Percentiles rank a stretch among this genome's conserved stretches.
These are phyloP conservation scores for Barnettozyma populi DNA, from an alignment of 805 yeast species.

Conservation along the genomic window DNA sequence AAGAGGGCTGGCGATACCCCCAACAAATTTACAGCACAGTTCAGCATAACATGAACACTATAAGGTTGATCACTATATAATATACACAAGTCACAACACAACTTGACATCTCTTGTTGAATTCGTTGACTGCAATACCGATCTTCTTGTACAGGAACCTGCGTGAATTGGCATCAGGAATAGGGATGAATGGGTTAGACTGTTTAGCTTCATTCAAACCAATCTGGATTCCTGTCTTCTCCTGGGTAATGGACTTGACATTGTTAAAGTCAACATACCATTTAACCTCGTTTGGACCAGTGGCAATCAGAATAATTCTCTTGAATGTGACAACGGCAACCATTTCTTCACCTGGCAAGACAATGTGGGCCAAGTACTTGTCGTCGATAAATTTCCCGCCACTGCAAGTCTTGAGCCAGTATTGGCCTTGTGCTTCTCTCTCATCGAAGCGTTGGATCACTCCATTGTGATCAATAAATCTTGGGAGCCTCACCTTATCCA, in stretches of 20 bases:
- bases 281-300: constrained; percentile 53
- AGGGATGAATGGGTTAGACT: constrained; percentile 69
- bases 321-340: constrained; percentile 70
- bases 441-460: constrained; percentile 67
- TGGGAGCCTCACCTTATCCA: constrained; percentile 79
- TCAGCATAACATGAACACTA: background rate
- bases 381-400: constrained; percentile 71
- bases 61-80: background rate
- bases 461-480: constrained; percentile 68
- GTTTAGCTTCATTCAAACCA: constrained; percentile 47
- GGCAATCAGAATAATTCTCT: constrained; percentile 61
- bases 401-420: constrained; percentile 80
- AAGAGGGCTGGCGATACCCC: constrained; percentile 42
- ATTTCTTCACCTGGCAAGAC: constrained; percentile 75
- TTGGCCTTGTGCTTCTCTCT: constrained; percentile 90
- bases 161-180: constrained; percentile 63
- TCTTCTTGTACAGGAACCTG: constrained; percentile 60
- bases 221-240: constrained; percentile 78
- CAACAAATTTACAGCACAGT: constrained; percentile 9
- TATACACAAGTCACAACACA: constrained; percentile 19
- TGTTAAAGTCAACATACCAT: constrained; percentile 68
- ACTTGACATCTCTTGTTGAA: constrained; percentile 69
- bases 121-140: constrained; percentile 75
- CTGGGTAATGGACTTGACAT: constrained; percentile 63
- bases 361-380: constrained; percentile 80